Evolutionary conservation across 768 basidiomycete species (phyloP), one percentile per base, ranked within the genome.

Genomic region (Hypholoma sublateritium): DNA sequence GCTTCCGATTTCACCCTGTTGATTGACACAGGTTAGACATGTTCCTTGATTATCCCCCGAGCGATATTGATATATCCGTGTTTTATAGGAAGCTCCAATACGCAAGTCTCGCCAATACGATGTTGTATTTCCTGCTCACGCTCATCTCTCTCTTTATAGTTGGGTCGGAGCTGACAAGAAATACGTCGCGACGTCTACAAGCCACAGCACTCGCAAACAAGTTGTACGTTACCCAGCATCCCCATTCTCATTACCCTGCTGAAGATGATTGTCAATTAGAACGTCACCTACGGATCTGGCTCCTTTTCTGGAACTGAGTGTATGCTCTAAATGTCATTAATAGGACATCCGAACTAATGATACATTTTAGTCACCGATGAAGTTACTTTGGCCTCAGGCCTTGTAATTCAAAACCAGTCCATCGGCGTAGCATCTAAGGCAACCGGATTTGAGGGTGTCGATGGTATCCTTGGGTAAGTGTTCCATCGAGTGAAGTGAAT

Each of bases 251-350:
- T n/a, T 43, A 52, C 22, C 16, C 6, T 42, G 53, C 44, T 43
- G 39, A 59, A 50, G 64, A 41, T 46, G 21, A 36, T 48, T 32
- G 39, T 53, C 41, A 13, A 28, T 19, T 48, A 84, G 80, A 77
- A 73, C 54, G 80, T 83, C 25, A 76, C 73, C 57, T 85, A 84
- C 62, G 82, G 82, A 37, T 80, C 81, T 22, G 84, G 83, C 8
- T 72, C 69, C 22, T 80, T 85, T 72, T 73, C 72, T 36, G 83
- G 84, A 22, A 71, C 76, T 41, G 81, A 85, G 70, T 82, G 78
- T 81, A 68, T 58, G 74, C 52, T 55, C 52, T 52, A 45, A n/a
- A 44, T 42, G 34, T 17, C 32, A 45, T 16, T 12, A 44, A 32
- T 25, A 11, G 7, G 16, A 37, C n/a, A 19, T 37, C n/a, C 1